A percentile compares a stretch with the other conserved stretches of the same genome.
These are phyloP conservation scores for Plantago elongata DNA, from an alignment of 257 asterid species.

Conservation along the genomic window DNA sequence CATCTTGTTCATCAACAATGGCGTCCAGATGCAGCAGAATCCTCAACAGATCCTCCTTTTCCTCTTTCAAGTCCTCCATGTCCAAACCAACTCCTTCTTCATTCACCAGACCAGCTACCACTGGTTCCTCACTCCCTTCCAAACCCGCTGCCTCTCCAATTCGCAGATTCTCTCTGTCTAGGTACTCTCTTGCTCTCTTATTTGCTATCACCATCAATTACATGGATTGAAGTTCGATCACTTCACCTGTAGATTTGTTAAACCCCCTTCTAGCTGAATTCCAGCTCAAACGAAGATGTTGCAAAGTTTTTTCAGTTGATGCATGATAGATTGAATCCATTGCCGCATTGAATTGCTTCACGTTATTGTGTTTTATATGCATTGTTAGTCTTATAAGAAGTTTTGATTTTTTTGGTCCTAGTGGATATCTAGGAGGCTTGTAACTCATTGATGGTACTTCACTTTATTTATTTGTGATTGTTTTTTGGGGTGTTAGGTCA, in stretches of 20 bases:
- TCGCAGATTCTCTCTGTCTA: constrained; percentile 28
- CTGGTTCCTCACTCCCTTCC: constrained; percentile 23
- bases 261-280: too few relatives aligned
- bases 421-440: neutral
- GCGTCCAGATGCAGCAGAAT: constrained; percentile 67
- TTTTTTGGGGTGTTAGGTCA: constrained; percentile 29
- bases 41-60: constrained; percentile 26
- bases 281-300: too few relatives aligned
- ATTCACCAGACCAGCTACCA: constrained; percentile 22
- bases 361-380: too few relatives aligned
- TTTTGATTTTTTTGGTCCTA: neutral
- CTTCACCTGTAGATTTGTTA: neutral
- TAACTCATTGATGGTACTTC: constrained; percentile 1
- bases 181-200: constrained; percentile 14
- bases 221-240: neutral
- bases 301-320: too few relatives aligned
- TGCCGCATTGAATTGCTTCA: too few relatives aligned
- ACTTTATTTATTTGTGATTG: constrained; percentile 4
- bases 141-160: neutral
- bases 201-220: neutral
- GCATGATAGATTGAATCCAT: too few relatives aligned
- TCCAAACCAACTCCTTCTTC: constrained; percentile 34
- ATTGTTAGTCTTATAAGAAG: too few relatives aligned
- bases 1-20: constrained; percentile 33
- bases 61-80: constrained; percentile 29